These are phyloP conservation scores for Penicillium verrucosum DNA, from an alignment of 2,329 filamentous ascomycete species.

Conservation along the genomic window DNA sequence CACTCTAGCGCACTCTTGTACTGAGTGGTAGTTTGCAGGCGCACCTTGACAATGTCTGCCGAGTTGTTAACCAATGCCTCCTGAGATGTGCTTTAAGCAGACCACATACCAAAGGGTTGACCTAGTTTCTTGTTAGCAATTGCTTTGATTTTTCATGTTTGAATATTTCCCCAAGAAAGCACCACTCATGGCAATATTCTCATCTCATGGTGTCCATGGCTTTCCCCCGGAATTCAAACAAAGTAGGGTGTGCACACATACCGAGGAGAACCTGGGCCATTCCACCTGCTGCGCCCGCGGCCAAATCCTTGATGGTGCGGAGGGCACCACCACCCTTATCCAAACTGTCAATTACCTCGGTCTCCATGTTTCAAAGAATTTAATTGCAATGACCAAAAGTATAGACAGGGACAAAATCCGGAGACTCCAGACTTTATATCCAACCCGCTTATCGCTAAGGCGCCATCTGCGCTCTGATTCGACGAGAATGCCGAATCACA, in stretches of 20 bases:
- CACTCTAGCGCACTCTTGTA: conserved; percentile 78
- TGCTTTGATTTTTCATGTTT: neutral
- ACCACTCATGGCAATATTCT: neutral
- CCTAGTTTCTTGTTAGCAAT: conserved; percentile 44
- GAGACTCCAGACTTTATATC: conserved; percentile 14
- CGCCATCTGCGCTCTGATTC: conserved; percentile 32
- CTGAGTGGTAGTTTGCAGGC: conserved; percentile 81
- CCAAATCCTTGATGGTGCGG: conserved; percentile 81
- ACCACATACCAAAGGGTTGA: conserved; percentile 61
- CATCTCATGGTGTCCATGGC: neutral
- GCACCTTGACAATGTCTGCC: conserved; percentile 92
- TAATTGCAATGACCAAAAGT: conserved; percentile 7
- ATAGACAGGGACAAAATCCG: conserved; percentile 3
- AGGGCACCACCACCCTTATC: conserved; percentile 42
- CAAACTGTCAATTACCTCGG: conserved; percentile 36
- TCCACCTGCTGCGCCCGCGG: conserved; percentile 85
- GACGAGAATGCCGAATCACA: conserved; percentile 32
- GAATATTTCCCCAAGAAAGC: neutral
- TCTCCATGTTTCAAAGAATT: conserved; percentile 25
- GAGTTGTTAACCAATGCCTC: conserved; percentile 17
- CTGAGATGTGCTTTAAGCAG: neutral
- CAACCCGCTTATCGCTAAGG: conserved; percentile 19
- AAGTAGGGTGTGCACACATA: conserved; percentile 47
- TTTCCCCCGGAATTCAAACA: conserved; percentile 2
- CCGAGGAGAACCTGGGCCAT: conserved; percentile 91